Evolutionary conservation across 2,329 filamentous ascomycete species (phyloP), one percentile per base, ranked within the genome.

Genomic region (Dothideomycetes sp.): DNA sequence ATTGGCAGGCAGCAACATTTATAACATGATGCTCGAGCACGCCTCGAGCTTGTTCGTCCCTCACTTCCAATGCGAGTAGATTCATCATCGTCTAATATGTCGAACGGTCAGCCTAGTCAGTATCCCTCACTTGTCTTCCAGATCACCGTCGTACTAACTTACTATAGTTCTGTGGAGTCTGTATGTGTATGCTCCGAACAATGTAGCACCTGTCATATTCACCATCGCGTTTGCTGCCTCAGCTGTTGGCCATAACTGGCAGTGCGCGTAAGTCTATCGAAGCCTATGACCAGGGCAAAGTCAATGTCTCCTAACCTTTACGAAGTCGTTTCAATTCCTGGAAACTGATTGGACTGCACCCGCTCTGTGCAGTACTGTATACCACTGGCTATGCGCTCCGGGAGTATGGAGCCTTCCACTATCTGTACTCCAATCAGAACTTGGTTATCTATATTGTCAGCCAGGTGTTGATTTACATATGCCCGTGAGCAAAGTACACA

Each of bases 361-460:
- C 72, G 7, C 66, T 73, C 54, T 72, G 69, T 33, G 65, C 67
- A 5, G 51, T 72, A 1, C 51, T 79, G n/a, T 77, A 78, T 54
- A 64, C 66, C 0, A 60, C 57, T 2, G 74, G 75, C 16, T 78
- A 76, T 49, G 61, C 64, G 3, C 47, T 73, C 19, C 65, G 73
- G 3, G 67, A 68, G 49, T 57, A 52, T 5, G 56, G 57, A 37
- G 67, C 63, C 34, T 60, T 29, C 22, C 14, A 36, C 14, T 36
- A 36, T 16, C 34, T 36, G 12, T 36, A 36, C 16, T 36, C 34
- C 18, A 16, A n/a, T 8, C 22, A 19, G 15, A 50, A 64, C 42
- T 44, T 69, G 19, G 52, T 64, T n/a, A 47, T 66, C 3, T 73
- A 61, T 41, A 63, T 72, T 40, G 31, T 65, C 3, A 71, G 67